These are phyloP conservation scores for Fragaria nilgerrensis DNA, from an alignment of 306 rosid genomes.

Conservation along the genomic window DNA sequence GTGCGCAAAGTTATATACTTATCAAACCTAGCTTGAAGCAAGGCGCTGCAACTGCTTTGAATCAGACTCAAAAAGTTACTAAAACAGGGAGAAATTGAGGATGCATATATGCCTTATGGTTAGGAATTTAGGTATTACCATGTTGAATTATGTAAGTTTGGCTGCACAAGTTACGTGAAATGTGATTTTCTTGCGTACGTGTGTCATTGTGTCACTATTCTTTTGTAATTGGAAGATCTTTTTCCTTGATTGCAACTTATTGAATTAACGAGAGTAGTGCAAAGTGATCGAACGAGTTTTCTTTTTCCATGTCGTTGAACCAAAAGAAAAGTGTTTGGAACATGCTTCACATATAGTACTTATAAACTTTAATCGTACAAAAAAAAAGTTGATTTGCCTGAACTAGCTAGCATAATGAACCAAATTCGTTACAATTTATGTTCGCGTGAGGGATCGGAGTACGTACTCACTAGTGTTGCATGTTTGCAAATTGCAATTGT, in stretches of 20 bases:
- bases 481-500: too few species aligned
- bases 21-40: not conserved
- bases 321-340: too few species aligned
- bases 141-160: not conserved
- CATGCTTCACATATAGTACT: too few species aligned
- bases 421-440: too few species aligned
- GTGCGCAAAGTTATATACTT: not conserved
- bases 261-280: too few species aligned
- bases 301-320: too few species aligned
- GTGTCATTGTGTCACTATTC: not conserved
- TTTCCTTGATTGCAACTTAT: not conserved
- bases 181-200: not conserved
- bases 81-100: not conserved
- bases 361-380: too few species aligned
- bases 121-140: not conserved
- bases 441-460: too few species aligned
- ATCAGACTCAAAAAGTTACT: not conserved
- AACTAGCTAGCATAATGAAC: too few species aligned
- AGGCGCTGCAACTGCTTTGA: constrained; percentile 3
- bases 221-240: not conserved
- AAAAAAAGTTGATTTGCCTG: too few species aligned
- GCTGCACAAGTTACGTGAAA: not conserved
- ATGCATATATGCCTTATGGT: not conserved
- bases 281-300: too few species aligned
- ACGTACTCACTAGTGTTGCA: too few species aligned